Base-by-base conservation (phyloP, 805 yeast genomes). In the Wickerhamomyces strasburgensis region DNA sequence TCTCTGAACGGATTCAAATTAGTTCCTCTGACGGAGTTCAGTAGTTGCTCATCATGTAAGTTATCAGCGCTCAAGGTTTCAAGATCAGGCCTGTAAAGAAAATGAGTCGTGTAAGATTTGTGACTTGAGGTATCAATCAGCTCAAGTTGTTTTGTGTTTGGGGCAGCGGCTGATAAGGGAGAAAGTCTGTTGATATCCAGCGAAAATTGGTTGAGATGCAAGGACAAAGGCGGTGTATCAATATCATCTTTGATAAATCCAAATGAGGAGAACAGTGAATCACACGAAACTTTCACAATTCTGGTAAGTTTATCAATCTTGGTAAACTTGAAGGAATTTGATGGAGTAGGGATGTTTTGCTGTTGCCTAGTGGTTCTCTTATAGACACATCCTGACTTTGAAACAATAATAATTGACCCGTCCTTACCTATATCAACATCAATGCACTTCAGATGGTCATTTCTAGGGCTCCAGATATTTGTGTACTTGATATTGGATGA, bases 351-450 rank as follows among this genome's bases (percentile, higher is more conserved):
- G 11, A 7, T 11, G 5, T 33, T 39, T 5, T 16, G 9, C n/a
- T n/a, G n/a, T 18, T 37, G 34, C 24, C 49, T 43, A 9, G 42
- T 33, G 3, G 37, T 31, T 37, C 44, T 47, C 37, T 27, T 63
- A 47, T 73, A 86, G 0, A 75, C 84, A 16, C 80, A 71, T 0
- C 96, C 96, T 33, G 78, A 76, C 15, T 65, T 57, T 0, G 93
- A 81, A 44, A 83, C 73, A 1, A 89, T 54, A 1, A 88, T 63
- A 2, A 85, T 56, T 0, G 84, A 76, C 0, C 94, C 94, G 49
- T 80, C 84, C 14, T 60, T 64, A 2, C 83, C 73, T 30, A 80
- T 68, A 49, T 80, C 90, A 23, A 84, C 71, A 58, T 86, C 95
- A 4, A 62, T 64, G 33, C 76, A 86, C 38, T 63, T 66, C 68